These are phyloP conservation scores for Acarospora socialis DNA, from an alignment of 2,329 filamentous ascomycete genomes.

Conservation along the genomic window DNA sequence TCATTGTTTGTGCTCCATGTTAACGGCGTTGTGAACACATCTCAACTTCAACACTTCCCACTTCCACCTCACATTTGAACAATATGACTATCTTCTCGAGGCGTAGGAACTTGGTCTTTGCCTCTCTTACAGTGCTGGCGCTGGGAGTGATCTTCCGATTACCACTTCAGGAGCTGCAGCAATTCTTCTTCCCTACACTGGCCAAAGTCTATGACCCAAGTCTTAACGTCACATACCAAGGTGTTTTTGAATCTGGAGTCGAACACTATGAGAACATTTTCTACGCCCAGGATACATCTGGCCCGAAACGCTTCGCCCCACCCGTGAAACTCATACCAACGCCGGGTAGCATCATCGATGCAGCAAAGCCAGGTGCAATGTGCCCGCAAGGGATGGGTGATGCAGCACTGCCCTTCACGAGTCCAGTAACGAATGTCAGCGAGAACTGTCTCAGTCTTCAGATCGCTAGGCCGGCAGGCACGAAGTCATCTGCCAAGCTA, in stretches of 20 bases:
- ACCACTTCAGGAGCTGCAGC: too few relatives aligned
- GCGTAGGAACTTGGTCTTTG: too few relatives aligned
- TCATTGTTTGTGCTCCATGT: too few relatives aligned
- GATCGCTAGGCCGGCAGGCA: constrained; percentile 14
- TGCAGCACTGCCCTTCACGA: constrained; percentile 13
- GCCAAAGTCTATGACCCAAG: too few relatives aligned
- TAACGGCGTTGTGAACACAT: too few relatives aligned
- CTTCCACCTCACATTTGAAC: too few relatives aligned
- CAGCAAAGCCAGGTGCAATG: constrained; percentile 18
- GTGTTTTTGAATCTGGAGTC: constrained; percentile 15
- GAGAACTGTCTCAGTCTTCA: constrained; percentile 17
- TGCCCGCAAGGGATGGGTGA: constrained; percentile 17
- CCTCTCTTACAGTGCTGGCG: too few relatives aligned
- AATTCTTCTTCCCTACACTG: too few relatives aligned
- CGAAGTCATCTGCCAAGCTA: constrained; percentile 8
- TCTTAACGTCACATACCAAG: constrained; percentile 19
- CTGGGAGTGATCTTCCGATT: too few relatives aligned
- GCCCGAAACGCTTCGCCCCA: constrained; percentile 20
- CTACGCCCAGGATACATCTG: constrained; percentile 20
- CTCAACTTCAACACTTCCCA: too few relatives aligned
- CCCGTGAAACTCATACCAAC: constrained; percentile 15
- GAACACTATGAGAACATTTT: constrained; percentile 23
- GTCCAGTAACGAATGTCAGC: constrained; percentile 14
- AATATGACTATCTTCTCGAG: too few relatives aligned
- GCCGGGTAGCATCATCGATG: constrained; percentile 16